Base-by-base conservation (phyloP, 2,329 filamentous ascomycete genomes). In the Diaporthe australafricana region DNA sequence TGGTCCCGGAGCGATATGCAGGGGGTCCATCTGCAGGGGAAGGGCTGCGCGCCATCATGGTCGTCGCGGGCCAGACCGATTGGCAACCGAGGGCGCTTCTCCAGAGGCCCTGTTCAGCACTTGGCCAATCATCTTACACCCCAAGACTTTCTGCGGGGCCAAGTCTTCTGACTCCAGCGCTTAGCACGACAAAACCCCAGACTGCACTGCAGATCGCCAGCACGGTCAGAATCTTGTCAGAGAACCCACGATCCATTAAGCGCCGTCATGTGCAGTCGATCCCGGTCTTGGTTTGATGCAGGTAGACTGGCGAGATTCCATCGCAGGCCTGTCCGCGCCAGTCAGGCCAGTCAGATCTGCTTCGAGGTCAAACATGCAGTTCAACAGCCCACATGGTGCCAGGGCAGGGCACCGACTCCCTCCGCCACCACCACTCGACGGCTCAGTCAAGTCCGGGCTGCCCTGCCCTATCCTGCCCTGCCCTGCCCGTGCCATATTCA, bases 51-150 rank as follows among this genome's bases (percentile, higher is more conserved):
- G 65, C 63, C 72, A 73, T 20, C 25, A 55, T 38, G 42, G 42
- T 30, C 22, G 69, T 52, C 27, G 9, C 57, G 55, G 40, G 27
- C 56, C 6, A 67, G 52, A 69, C 56, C 69, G 72, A 73, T 73
- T 73, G 72, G 72, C 30, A 42, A 32, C n/a, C 56, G 57, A 55
- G 45, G 63, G 68, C 70, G 72, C 70, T 71, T 71, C 63, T 38
- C 50, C 30, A 32, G 35, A 55, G 60, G 11, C 70, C 70, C 27
- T 56, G 22, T 12, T 27, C 45, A 25, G 20, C 7, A 14, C 32
- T 25, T 38, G 27, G 27, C 63, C 72, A 72, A 71, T 71, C 72
- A 62, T 66, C 60, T 72, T 72, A 72, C 67, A 72, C 67, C 60
- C 52, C 56, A 70, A 47, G 38, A 27, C 48, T 22, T n/a, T 22